Evolutionary conservation across 2,329 filamentous ascomycete genomes (phyloP), one percentile per base, ranked within the genome.

Genomic region (Paraphoma chrysanthemicola): DNA sequence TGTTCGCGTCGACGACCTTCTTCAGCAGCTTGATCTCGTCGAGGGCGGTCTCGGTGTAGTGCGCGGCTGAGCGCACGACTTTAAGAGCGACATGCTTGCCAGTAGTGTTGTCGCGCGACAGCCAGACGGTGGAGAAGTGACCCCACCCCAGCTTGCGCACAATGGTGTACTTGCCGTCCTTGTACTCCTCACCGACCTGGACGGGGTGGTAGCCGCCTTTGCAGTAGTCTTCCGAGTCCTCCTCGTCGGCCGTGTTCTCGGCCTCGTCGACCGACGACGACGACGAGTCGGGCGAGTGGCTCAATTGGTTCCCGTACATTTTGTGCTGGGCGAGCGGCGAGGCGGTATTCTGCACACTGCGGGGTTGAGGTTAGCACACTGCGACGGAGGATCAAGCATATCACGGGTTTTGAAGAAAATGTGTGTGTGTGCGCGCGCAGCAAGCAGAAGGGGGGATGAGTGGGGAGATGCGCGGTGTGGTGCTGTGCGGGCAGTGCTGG

Each of bases 11-110:
- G 54, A 98, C 94, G 67, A 99, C 97, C 80, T 92, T 94, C 77
- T 97, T 96, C 68, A 99, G 89, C 48, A 99, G 84, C 81, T 98
- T 98, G 81, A 99, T 98, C 82, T 99, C 95, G 79, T 99, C 95
- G 81, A 98, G 90, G 68, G 95, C 95, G 56, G 95, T 99, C 81
- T 99, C 95, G 67, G 95, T 98, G 80, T 99, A 99, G 82, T 99
- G 95, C 58, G 94, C 93, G 56, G 95, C 95, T 36, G 94, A 98
- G 69, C 95, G 92, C 61, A 99, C 95, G 59, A 99, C 94, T 81
- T 99, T 99, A 69, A 99, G 86, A 53, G 95, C 95, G 72, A 99
- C 95, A 78, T 99, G 95, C 81, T 96, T 97, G 74, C 89, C 89
- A 57, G 88, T 93, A 56, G 84, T 87, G 66, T 96, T 97, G 81